Evolutionary conservation across 495 filamentous ascomycete genomes (phyloP), one percentile per base, ranked within the genome.

Genomic region (Collariella sp.): DNA sequence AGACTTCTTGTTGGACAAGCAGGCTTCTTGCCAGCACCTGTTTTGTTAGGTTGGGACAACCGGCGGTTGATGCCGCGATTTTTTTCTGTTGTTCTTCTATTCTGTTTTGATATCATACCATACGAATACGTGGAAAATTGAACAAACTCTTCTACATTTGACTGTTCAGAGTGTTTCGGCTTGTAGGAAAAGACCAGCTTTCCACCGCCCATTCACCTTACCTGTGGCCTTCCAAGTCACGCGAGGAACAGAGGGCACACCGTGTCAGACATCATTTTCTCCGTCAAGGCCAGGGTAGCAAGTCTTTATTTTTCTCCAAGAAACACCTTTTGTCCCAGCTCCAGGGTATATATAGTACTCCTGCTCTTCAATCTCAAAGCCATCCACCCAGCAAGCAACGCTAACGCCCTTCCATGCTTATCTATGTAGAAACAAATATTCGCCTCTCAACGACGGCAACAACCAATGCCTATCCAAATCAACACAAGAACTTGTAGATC

Each of bases 401-500:
- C 58, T 9, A 31, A 31, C 26, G 26, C 26, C 26, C 26, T 31
- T 31, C 26, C 5, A 31, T 31, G 26, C 26, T 31, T 4, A 31
- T 31, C 9, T 31, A 31, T 31, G 26, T 31, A 31, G 4, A 9
- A 4, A 31, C 9, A 31, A 5, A 31, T 31, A 31, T 31, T 16
- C 10, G 5, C 1, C 2, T 20, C 10, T n/a, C 5, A 33, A 10
- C 34, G 5, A 7, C 0, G 4, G 6, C 0, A 13, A 31, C 24
- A 15, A 16, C 43, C n/a, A n/a, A n/a, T n/a, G n/a, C 24, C 13
- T 33, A 15, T 26, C 33, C 19, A 31, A 29, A 11, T 62, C 50
- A 80, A 56, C 78, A 80, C 34, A 80, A 47, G 50, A 73, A 73
- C 59, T 72, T 74, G 59, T 86, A 88, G 18, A 81, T 54, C 66